Evolutionary conservation across 2,329 filamentous ascomycete genomes (phyloP), one percentile per base, ranked within the genome.

Genomic region (Neofusicoccum ribis): DNA sequence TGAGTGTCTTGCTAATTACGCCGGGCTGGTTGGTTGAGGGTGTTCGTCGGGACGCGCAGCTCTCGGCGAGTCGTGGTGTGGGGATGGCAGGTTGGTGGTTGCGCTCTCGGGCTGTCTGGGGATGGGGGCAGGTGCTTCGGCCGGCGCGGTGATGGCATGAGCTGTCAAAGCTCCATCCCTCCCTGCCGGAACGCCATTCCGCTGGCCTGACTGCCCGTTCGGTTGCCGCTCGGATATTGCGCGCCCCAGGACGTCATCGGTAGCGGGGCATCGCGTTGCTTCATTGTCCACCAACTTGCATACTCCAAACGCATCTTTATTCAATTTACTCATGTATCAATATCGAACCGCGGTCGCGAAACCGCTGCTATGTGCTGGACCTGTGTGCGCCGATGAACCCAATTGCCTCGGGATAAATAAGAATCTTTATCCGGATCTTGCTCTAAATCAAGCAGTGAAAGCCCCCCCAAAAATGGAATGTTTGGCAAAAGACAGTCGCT

Each of bases 51-150:
- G 34, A 36, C 41, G 27, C 56, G 43, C 43, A 47, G 43, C 56
- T 60, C 56, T 60, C 56, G 56, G 56, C 56, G 56, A 60, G 56
- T 47, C 17, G 56, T 47, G 31, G 56, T 60, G 56, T 47, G 56
- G 56, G 56, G 56, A 60, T 60, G 56, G 56, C 43, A 60, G 56
- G 31, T 37, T 60, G 56, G 56, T 60, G 56, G 56, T 60, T 60
- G 56, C 56, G 31, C 54, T 59, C 34, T 56, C 46, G 46, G 46
- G 46, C 46, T 49, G 49, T 52, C 50, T 52, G 50, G 50, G 56
- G 56, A 60, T 46, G 39, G 54, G 54, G 54, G 54, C 20, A 44
- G 15, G 37, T 31, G 54, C 51, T 43, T 51, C 31, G 49, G 27
- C 8, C 50, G 47, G 20, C 6, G 52, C 41, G n/a, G 44, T 37